Evolutionary conservation across 305 asterid species (phyloP).

Genomic region (Fraxinus paxiana): DNA sequence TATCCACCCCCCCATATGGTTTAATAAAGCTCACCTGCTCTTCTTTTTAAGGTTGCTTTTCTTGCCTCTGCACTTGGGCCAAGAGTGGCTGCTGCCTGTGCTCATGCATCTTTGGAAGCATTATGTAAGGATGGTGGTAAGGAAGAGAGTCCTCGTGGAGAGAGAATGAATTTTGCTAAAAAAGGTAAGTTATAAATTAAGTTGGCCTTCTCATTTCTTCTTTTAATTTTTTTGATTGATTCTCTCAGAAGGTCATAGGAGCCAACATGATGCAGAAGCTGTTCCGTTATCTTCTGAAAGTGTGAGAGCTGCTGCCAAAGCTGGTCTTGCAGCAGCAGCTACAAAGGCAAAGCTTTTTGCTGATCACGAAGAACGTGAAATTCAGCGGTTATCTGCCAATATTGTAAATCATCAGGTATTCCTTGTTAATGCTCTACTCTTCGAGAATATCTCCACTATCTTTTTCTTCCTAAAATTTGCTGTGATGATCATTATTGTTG

Average conservation of each 20-base stretch:
- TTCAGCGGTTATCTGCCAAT: slow-evolving; percentile 92
- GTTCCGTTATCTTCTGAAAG: slow-evolving; percentile 55
- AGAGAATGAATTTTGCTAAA: slow-evolving; percentile 33
- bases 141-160: slow-evolving; percentile 52
- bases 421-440: slow-evolving; percentile 2
- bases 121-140: slow-evolving; percentile 54
- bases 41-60: slow-evolving; percentile 73
- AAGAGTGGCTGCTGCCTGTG: slow-evolving; percentile 99
- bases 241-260: slow-evolving; percentile 49
- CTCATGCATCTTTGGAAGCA: slow-evolving; percentile 82
- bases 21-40: slow-evolving; percentile 22
- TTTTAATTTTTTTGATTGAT: slow-evolving; percentile 20
- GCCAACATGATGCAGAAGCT: slow-evolving; percentile 49
- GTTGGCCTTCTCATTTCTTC: slow-evolving; percentile 1
- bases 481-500: background rate
- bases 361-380: slow-evolving; percentile 98
- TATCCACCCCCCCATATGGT: background rate
- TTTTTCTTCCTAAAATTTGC: slow-evolving; percentile 3
- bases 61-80: slow-evolving; percentile 93
- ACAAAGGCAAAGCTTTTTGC: slow-evolving; percentile 93
- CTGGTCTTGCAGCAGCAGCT: slow-evolving; percentile 94
- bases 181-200: slow-evolving; percentile 34
- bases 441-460: background rate
- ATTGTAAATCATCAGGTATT: slow-evolving; percentile 86
- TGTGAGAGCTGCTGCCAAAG: slow-evolving; percentile 75